Evolutionary conservation across 768 basidiomycete species (phyloP).

Genomic region (Boletus tomentosulus): DNA sequence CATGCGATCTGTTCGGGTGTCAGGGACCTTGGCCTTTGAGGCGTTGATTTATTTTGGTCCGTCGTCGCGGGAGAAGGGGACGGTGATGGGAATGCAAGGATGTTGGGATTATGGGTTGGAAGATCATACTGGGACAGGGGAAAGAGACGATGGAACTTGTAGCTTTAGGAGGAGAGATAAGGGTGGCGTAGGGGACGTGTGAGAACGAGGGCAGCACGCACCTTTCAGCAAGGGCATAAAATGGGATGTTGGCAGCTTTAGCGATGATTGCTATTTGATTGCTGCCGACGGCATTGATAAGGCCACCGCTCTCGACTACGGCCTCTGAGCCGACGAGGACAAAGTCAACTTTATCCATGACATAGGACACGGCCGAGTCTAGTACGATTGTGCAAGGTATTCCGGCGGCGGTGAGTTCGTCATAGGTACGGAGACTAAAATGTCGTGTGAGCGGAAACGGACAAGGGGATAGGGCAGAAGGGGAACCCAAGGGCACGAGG

Average conservation of each 20-base stretch:
- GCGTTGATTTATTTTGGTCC: constrained; percentile 1
- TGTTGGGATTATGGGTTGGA: constrained; percentile 71
- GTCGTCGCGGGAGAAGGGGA: constrained; percentile 9
- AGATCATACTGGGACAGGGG: constrained; percentile 89
- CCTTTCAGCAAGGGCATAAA: constrained; percentile 95
- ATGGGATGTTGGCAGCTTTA: constrained; percentile 89
- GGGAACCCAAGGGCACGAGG: constrained; percentile 83
- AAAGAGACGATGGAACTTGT: constrained; percentile 96
- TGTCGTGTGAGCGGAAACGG: neutral
- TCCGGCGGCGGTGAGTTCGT: constrained; percentile 80
- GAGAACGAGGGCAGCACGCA: constrained; percentile 31
- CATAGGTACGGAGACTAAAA: constrained; percentile 83
- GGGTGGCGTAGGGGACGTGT: constrained; percentile 18
- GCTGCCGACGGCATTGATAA: constrained; percentile 90
- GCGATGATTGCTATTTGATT: constrained; percentile 97
- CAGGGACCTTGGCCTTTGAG: constrained; percentile 40
- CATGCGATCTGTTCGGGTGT: constrained; percentile 76
- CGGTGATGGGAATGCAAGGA: constrained; percentile 63
- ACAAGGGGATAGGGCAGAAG: neutral
- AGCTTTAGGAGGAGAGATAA: constrained; percentile 46
- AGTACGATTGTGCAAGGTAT: constrained; percentile 93
- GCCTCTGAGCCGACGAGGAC: constrained; percentile 97
- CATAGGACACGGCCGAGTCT: constrained; percentile 94
- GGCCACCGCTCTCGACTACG: constrained; percentile 93
- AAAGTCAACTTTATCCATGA: constrained; percentile 95